phyloP scores from a whole-genome alignment of 441 rosid genomes.

The Isatis lusitanica region DNA sequence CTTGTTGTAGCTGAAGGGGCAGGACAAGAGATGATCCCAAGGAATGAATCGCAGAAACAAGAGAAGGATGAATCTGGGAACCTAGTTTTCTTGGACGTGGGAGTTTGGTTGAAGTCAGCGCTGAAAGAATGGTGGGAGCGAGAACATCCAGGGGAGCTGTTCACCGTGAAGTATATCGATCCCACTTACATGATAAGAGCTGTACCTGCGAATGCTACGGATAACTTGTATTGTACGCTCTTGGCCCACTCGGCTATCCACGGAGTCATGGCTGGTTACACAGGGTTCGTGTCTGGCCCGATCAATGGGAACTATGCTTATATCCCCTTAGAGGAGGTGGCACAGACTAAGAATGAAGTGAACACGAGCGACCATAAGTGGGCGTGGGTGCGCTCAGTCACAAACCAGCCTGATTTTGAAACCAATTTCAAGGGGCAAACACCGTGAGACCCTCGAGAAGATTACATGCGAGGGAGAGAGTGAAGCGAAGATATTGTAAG shows the following conservation, averaged over 20 bases:
- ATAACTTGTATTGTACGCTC: conserved; percentile 78
- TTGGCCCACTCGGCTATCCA: conserved; percentile 87
- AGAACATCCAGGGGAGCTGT: conserved; percentile 64
- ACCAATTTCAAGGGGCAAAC: conserved; percentile 6
- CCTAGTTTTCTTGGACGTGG: conserved; percentile 73
- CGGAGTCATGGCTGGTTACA: conserved; percentile 86
- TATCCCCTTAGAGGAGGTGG: conserved; percentile 74
- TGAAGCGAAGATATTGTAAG: conserved; percentile 23
- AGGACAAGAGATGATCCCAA: conserved; percentile 79
- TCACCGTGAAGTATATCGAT: conserved; percentile 84
- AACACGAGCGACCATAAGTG: conserved; percentile 69
- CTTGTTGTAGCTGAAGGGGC: conserved; percentile 90
- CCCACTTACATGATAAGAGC: conserved; percentile 95
- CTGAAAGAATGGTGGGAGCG: conserved; percentile 73
- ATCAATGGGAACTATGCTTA: conserved; percentile 82
- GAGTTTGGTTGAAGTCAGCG: conserved; percentile 77
- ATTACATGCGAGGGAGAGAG: conserved; percentile 13
- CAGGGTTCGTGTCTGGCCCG: conserved; percentile 84
- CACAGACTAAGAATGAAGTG: conserved; percentile 60
- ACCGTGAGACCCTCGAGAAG: conserved; percentile 9
- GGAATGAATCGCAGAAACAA: conserved; percentile 59
- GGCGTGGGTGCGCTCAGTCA: conserved; percentile 90
- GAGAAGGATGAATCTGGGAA: conserved; percentile 87
- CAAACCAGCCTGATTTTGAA: conserved; percentile 77
- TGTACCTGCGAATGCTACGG: conserved; percentile 80